phyloP scores from a whole-genome alignment of 2,329 filamentous ascomycete genomes.

The Ceratocystis eucalypticola region DNA sequence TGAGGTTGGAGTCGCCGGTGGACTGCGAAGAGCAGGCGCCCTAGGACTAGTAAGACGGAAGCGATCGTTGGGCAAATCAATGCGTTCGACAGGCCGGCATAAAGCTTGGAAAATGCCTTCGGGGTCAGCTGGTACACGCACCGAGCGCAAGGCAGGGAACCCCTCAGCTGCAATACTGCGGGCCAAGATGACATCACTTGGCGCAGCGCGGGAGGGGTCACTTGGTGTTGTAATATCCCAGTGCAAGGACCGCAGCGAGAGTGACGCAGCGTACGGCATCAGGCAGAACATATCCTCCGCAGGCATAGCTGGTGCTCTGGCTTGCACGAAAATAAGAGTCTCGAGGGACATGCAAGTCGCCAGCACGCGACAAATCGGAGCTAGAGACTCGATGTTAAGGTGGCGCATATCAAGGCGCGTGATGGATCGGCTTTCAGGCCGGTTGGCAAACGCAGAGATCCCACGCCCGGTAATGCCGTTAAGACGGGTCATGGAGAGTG shows the following conservation, averaged over 20 bases:
- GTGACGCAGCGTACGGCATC: conserved; percentile 49
- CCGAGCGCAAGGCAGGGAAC: conserved; percentile 46
- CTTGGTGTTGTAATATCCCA: conserved; percentile 49
- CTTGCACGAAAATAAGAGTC: conserved; percentile 42
- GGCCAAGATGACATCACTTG: conserved; percentile 45
- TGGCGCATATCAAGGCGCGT: conserved; percentile 42
- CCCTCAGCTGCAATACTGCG: conserved; percentile 46
- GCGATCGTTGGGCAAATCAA: conserved; percentile 39
- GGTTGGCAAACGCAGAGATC: conserved; percentile 43
- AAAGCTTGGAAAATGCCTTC: conserved; percentile 55
- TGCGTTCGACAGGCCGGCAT: conserved; percentile 47
- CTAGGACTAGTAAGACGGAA: conserved; percentile 25
- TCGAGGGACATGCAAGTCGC: conserved; percentile 39
- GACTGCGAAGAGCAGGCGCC: conserved; percentile 21
- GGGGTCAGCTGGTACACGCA: conserved; percentile 56
- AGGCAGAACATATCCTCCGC: conserved; percentile 44
- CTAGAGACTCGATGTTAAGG: conserved; percentile 41
- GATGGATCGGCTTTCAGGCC: conserved; percentile 33
- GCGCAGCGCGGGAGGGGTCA: conserved; percentile 33
- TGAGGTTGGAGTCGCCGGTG: conserved; percentile 11
- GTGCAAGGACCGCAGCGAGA: conserved; percentile 41
- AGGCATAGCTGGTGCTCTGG: conserved; percentile 40
- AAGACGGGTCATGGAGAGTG: conserved; percentile 42
- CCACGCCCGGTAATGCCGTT: conserved; percentile 43
- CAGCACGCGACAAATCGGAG: conserved; percentile 45